Evolutionary conservation across 805 yeast species (phyloP), one percentile per base, ranked within the genome.

Genomic region (Nakazawaea laoshanensis): DNA sequence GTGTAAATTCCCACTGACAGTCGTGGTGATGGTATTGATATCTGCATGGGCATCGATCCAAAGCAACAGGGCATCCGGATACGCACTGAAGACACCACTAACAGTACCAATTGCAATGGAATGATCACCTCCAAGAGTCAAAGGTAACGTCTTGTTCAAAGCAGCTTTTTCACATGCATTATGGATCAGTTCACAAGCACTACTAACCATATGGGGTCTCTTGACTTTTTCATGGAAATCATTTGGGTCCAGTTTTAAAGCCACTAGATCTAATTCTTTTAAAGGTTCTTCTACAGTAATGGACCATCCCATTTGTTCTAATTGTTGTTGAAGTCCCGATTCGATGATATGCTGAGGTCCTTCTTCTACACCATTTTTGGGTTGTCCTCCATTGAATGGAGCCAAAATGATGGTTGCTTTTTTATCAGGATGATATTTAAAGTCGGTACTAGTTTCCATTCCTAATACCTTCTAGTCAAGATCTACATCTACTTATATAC

Each of bases 21-120:
- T 77, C 7, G 86, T 74, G 22, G 66, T 64, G 8, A 95, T 84
- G 1, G 96, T 81, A 64, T 92, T 92, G 53, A 92, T 80, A 55
- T 89, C 98, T 13, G 97, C 96, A 55, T 89, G 98, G 0, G 98
- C 98, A 59, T 89, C 98, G 46, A 89, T 80, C 98, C 98, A 89
- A 41, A 89, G 53, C 24, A 89, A 65, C 48, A 95, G 87, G 18
- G 95, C 86, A 45, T 88, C 86, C 13, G 96, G 95, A 53, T 80
- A 65, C 42, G 73, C 70, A 12, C 72, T 74, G 41, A 86, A 66
- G 20, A 88, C 83, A 3, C 94, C 97, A 19, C 85, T 67, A 22
- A 89, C 80, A 7, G 96, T 87, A 31, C 94, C 95, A 48, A 89
- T 86, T 32, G 95, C 97, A 43, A 89, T 81, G 7, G 96, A 86